phyloP scores from a whole-genome alignment of 768 basidiomycete genomes.

The Arthromyces matolae region DNA sequence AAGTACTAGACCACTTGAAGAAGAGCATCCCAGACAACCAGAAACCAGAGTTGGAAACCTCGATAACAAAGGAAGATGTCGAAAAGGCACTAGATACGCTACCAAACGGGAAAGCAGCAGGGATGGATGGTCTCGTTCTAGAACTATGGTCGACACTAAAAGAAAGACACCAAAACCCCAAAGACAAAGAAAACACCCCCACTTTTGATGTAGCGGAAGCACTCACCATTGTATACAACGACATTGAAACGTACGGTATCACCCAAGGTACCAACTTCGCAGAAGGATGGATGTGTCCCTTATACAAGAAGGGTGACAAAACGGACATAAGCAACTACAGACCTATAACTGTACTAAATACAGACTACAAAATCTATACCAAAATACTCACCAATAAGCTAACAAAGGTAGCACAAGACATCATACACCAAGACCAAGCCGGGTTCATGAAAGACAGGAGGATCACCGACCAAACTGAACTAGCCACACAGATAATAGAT shows the following conservation, averaged over 20 bases:
- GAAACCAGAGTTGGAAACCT: not conserved
- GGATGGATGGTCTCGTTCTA: too few relatives aligned
- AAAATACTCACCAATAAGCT: not conserved
- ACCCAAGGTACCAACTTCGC: not conserved
- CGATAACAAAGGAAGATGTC: not conserved
- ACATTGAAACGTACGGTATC: not conserved
- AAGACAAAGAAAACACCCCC: not conserved
- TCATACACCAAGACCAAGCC: constrained; percentile 1
- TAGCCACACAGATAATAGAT: too few relatives aligned
- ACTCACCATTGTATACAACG: too few relatives aligned
- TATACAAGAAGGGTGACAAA: too few relatives aligned
- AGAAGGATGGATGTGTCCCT: too few relatives aligned
- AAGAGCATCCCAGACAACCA: not conserved
- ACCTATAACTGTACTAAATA: too few relatives aligned
- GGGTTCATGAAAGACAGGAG: constrained; percentile 6
- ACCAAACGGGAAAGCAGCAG: not conserved
- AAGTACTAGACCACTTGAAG: not conserved
- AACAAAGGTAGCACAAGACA: not conserved
- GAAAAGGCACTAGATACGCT: not conserved
- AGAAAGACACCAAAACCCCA: not conserved
- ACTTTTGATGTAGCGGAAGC: not conserved
- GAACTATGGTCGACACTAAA: not conserved
- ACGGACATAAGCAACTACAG: too few relatives aligned
- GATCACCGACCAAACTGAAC: too few relatives aligned
- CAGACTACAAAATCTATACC: constrained; percentile 9